Base-by-base conservation (phyloP, 2,329 filamentous ascomycete species). In the Claviceps fusiformis region DNA sequence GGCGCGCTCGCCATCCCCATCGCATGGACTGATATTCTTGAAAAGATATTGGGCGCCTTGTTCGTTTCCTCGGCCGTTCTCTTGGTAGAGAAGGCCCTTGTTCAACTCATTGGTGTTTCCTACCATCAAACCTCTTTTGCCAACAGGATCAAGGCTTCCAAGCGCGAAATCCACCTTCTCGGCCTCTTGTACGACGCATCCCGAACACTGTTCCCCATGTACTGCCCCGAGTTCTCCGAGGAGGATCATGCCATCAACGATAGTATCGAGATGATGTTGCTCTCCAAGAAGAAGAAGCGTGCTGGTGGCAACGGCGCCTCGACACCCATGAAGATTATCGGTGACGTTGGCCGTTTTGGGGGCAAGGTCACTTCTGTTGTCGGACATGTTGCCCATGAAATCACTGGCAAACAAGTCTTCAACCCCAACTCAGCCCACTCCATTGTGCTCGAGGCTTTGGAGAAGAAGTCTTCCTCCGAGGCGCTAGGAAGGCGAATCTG, bases 341-440 rank as follows among this genome's bases (percentile, higher is more conserved):
- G 83, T 55, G 83, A 86, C 55, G 84, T 89, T 52, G 87, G 87
- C 45, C 83, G 90, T 27, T 76, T 95, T 54, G 92, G 92, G 63
- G 92, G 95, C 75, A 95, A 95, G 71, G 83, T 97, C 58, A 95
- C 91, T 0, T 91, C 89, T 1, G 87, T 86, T 0, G 95, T 97
- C 68, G 93, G 93, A 29, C 93, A 95, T 63, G 82, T 97, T 52
- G 92, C 93, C 1, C 88, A 89, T 2, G 93, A 97, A 64, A 91
- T 98, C 57, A 95, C 93, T 0, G 93, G 93, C 60, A 95, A 95
- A 73, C 83, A 95, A 64, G 86, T 96, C 27, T 95, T 97, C 73
- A 95, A 96, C 69, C 86, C 89, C 15, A 92, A 88, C 64, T 87
- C 90, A 5, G 85, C 91, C 1, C 91, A 96, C 67, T 93, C 89